These are phyloP conservation scores for Wallacemonas sp. DNA, from an alignment of 208 protist genomes.

Conservation along the genomic window DNA sequence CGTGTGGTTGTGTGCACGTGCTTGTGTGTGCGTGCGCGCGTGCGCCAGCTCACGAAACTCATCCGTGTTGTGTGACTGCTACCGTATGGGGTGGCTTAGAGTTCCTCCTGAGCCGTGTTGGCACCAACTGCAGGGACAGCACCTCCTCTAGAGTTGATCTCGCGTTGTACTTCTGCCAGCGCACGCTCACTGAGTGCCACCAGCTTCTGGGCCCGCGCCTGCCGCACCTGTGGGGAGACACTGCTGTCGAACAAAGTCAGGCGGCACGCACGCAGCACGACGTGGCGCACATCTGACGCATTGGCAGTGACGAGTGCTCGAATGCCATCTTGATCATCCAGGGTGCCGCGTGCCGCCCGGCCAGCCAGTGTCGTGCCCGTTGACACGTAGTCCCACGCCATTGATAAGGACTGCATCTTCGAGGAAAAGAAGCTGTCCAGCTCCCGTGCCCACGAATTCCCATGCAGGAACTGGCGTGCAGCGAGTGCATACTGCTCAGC, in stretches of 20 bases:
- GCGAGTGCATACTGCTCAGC: slow-evolving; percentile 47
- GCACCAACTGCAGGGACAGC: neutral
- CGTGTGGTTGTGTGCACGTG: no score
- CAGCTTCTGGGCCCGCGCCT: slow-evolving; percentile 25
- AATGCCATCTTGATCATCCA: slow-evolving; percentile 38
- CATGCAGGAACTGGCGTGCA: slow-evolving; percentile 40
- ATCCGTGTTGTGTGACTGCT: no score
- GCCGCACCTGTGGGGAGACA: slow-evolving; percentile 24
- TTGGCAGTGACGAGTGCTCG: slow-evolving; percentile 31
- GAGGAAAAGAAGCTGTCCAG: slow-evolving; percentile 52
- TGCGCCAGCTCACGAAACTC: no score
- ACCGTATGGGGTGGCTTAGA: neutral
- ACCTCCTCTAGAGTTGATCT: slow-evolving; percentile 20
- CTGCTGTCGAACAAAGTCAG: slow-evolving; percentile 47
- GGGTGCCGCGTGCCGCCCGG: slow-evolving; percentile 16
- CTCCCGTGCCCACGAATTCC: slow-evolving; percentile 28
- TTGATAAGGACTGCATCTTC: slow-evolving; percentile 23
- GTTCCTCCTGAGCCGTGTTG: neutral
- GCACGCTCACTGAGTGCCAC: slow-evolving; percentile 28
- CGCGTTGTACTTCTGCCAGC: slow-evolving; percentile 24
- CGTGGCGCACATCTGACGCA: slow-evolving; percentile 37
- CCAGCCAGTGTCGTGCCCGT: slow-evolving; percentile 1
- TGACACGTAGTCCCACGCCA: neutral
- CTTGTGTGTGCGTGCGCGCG: no score
- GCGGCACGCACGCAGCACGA: slow-evolving; percentile 41